Percentiles rank a stretch among this genome's conserved stretches.
These are phyloP conservation scores for Cordyceps cicadae DNA, from an alignment of 2,329 filamentous ascomycete genomes.

Conservation along the genomic window DNA sequence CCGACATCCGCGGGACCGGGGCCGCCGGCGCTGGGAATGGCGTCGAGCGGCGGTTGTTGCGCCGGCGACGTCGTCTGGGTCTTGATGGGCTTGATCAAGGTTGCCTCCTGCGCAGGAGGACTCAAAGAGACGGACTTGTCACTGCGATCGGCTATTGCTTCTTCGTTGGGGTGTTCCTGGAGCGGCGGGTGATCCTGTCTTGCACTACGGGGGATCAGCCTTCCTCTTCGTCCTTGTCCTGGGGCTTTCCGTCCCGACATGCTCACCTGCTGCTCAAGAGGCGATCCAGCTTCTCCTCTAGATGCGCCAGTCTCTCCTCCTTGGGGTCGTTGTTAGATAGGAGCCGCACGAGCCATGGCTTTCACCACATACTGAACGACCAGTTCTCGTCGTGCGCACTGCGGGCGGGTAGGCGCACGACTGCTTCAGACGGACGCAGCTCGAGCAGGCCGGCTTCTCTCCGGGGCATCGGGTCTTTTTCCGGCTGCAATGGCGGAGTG, in stretches of 20 bases:
- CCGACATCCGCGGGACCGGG: constrained; percentile 26
- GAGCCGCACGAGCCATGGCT: neutral
- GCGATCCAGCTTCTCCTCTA: constrained; percentile 45
- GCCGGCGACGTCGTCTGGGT: constrained; percentile 16
- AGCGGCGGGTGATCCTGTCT: constrained; percentile 12
- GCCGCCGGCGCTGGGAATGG: constrained; percentile 18
- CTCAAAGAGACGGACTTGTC: constrained; percentile 28
- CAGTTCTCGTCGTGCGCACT: constrained; percentile 29
- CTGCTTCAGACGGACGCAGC: constrained; percentile 40
- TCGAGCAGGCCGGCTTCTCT: constrained; percentile 43
- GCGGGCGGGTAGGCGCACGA: constrained; percentile 36
- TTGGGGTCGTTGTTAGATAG: constrained; percentile 17
- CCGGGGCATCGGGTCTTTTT: constrained; percentile 46
- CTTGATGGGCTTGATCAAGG: neutral
- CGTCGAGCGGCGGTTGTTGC: neutral
- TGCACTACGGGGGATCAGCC: neutral
- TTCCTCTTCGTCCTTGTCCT: too few species aligned
- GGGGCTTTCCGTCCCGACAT: neutral
- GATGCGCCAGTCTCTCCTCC: constrained; percentile 42
- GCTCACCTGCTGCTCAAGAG: constrained; percentile 33
- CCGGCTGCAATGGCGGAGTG: neutral
- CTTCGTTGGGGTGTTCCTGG: constrained; percentile 24
- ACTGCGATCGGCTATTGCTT: constrained; percentile 20
- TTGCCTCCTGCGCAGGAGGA: constrained; percentile 20
- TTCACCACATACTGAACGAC: constrained; percentile 33